phyloP scores from a whole-genome alignment of 805 yeast species.

The Ogataea naganishii region DNA sequence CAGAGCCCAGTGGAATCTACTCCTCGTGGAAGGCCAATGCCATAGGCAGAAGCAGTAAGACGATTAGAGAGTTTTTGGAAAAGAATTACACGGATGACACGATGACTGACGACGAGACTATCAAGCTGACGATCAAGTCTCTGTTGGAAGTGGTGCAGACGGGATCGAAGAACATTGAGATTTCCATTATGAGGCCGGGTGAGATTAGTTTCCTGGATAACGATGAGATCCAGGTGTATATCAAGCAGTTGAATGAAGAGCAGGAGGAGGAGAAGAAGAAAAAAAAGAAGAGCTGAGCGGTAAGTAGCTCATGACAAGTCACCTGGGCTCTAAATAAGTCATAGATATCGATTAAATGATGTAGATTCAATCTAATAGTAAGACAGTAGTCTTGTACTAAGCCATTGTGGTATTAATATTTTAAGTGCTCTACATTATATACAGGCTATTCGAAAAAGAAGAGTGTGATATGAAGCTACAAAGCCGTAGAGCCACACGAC shows the following conservation, averaged over 20 bases:
- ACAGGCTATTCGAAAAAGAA: too few relatives aligned
- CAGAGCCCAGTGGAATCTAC: constrained; percentile 96
- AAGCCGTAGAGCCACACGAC: too few relatives aligned
- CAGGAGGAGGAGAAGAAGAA: constrained; percentile 78
- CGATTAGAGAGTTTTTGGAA: constrained; percentile 92
- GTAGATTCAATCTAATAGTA: too few relatives aligned
- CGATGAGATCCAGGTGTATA: constrained; percentile 68
- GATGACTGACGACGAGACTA: constrained; percentile 57
- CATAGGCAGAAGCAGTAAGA: constrained; percentile 89
- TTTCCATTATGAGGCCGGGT: constrained; percentile 75
- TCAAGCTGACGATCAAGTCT: constrained; percentile 76
- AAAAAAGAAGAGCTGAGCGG: constrained; percentile 27
- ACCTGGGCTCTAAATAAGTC: background rate
- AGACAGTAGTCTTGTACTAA: too few relatives aligned
- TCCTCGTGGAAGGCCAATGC: constrained; percentile 98
- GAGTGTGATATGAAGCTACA: too few relatives aligned
- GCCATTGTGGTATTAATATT: too few relatives aligned
- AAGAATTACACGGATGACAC: constrained; percentile 65
- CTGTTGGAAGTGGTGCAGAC: constrained; percentile 95
- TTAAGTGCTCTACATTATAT: too few relatives aligned
- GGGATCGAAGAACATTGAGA: constrained; percentile 93
- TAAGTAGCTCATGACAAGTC: too few relatives aligned
- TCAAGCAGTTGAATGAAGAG: constrained; percentile 78
- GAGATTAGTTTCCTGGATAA: constrained; percentile 51
- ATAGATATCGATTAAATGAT: background rate